These are phyloP conservation scores for Nicotiana sylvestris DNA, from an alignment of 257 asterid species.

Conservation along the genomic window DNA sequence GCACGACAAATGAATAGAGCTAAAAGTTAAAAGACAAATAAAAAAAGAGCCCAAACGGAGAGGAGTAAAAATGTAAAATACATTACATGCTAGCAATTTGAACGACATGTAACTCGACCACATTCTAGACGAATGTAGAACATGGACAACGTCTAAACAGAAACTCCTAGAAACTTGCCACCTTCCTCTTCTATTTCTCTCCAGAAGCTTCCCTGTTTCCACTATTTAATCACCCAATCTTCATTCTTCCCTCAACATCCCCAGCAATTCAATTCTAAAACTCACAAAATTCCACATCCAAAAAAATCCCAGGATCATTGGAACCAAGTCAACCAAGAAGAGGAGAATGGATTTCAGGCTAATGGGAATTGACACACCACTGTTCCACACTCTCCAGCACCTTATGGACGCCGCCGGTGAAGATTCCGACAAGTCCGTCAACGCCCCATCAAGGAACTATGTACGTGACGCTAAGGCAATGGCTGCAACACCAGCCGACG, in stretches of 20 bases:
- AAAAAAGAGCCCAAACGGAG: no score
- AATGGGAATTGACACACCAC: slow-evolving; percentile 50
- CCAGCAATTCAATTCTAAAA: neutral
- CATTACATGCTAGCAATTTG: neutral
- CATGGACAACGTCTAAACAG: neutral
- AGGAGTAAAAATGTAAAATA: no score
- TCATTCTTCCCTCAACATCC: neutral
- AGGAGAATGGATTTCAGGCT: slow-evolving; percentile 53
- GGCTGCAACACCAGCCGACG: slow-evolving; percentile 81
- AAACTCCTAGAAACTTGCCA: neutral
- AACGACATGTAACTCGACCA: neutral
- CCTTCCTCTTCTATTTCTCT: slow-evolving; percentile 2
- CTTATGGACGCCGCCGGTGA: slow-evolving; percentile 37
- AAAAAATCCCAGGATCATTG: neutral
- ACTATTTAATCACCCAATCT: neutral
- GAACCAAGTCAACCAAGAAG: neutral
- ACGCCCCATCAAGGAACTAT: slow-evolving; percentile 50
- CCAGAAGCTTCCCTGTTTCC: slow-evolving; percentile 28
- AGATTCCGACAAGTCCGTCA: slow-evolving; percentile 20
- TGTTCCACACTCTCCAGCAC: slow-evolving; percentile 48
- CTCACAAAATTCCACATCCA: neutral
- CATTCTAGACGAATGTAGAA: neutral
- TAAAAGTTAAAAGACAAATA: no score
- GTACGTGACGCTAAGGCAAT: slow-evolving; percentile 73
- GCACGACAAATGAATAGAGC: no score